Evolutionary conservation across 768 basidiomycete species (phyloP).

Genomic region (Boletus patriciae): DNA sequence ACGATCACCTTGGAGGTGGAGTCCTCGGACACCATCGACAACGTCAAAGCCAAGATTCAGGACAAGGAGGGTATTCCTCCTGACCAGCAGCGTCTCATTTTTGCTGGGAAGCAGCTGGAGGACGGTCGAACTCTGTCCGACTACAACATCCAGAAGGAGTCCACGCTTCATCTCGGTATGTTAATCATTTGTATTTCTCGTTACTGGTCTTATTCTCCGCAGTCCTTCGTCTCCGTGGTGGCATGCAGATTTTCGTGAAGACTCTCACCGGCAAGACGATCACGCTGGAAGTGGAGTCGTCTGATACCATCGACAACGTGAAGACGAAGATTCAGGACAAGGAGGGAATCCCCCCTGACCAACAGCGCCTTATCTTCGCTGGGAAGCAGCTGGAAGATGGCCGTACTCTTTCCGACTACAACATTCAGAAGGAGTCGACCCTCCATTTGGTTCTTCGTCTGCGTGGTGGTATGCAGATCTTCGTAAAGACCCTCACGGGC

Average conservation of each 20-base stretch:
- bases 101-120: slow-evolving; percentile 90
- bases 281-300: slow-evolving; percentile 90
- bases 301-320: slow-evolving; percentile 91
- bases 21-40: slow-evolving; percentile 84
- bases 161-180: slow-evolving; percentile 55
- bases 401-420: slow-evolving; percentile 79
- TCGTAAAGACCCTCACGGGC: slow-evolving; percentile 70
- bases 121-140: slow-evolving; percentile 89
- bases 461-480: slow-evolving; percentile 72
- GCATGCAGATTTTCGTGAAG: slow-evolving; percentile 92
- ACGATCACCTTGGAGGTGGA: slow-evolving; percentile 91
- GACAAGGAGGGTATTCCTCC: slow-evolving; percentile 90
- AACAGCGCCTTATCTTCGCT: slow-evolving; percentile 89
- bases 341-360: slow-evolving; percentile 79
- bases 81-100: slow-evolving; percentile 88
- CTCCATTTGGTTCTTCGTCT: slow-evolving; percentile 74
- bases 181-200: accelerated
- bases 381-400: slow-evolving; percentile 96
- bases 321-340: slow-evolving; percentile 82
- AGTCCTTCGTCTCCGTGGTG: slow-evolving; percentile 84
- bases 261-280: slow-evolving; percentile 90
- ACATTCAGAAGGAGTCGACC: slow-evolving; percentile 82
- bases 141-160: slow-evolving; percentile 91
- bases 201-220: not conserved
- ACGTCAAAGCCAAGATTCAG: slow-evolving; percentile 90